Evolutionary conservation across 2,329 filamentous ascomycete species (phyloP).

Genomic region (Ophiostoma pallidulum): DNA sequence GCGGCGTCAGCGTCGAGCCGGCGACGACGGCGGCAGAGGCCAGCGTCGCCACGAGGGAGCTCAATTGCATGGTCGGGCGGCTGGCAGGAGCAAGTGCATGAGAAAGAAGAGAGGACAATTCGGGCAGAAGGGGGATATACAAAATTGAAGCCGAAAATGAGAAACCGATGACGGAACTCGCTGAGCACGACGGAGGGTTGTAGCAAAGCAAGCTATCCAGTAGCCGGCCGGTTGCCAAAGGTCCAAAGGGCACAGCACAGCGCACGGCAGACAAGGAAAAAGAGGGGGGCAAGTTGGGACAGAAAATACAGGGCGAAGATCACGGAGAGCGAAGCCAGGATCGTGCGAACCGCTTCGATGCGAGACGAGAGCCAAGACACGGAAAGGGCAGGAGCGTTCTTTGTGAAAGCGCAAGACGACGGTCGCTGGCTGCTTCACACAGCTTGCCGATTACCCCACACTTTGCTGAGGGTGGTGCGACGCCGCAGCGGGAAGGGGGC

Average conservation of each 20-base stretch:
- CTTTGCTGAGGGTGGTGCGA: not conserved
- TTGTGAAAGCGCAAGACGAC: not conserved
- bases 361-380: not conserved
- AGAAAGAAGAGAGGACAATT: not conserved
- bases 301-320: not conserved
- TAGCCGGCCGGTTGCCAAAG: conserved; percentile 3
- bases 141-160: not conserved
- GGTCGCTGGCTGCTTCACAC: conserved; percentile 3
- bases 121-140: not conserved
- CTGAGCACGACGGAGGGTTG: not conserved
- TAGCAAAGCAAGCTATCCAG: conserved; percentile 3
- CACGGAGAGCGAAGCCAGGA: not conserved
- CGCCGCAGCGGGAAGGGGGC: too few species aligned
- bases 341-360: not conserved
- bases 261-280: not conserved
- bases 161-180: conserved; percentile 1
- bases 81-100: too few species aligned
- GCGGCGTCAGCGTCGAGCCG: conserved; percentile 45
- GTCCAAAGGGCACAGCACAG: not conserved
- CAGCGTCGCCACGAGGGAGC: conserved; percentile 8
- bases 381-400: not conserved
- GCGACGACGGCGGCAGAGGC: conserved; percentile 25
- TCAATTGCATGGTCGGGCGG: conserved; percentile 13
- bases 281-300: not conserved
- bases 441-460: conserved; percentile 11